Evolutionary conservation across 2,329 filamentous ascomycete genomes (phyloP).

Genomic region (Fusarium sororula): DNA sequence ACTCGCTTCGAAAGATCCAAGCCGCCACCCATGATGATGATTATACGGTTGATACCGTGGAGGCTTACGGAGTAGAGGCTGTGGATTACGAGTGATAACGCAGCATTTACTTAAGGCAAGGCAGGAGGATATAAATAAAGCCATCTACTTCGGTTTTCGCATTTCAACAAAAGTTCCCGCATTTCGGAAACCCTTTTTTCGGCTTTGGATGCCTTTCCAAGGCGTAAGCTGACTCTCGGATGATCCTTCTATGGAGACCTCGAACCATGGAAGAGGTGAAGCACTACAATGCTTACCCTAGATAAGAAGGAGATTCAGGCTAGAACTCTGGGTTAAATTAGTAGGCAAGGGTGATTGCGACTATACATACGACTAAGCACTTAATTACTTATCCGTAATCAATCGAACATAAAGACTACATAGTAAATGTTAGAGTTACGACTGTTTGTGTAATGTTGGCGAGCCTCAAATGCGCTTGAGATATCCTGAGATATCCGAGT

Average conservation of each 20-base stretch:
- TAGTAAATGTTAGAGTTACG: accelerated
- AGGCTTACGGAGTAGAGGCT: no score
- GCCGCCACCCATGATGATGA: not conserved
- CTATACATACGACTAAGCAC: accelerated
- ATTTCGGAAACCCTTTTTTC: conserved; percentile 1
- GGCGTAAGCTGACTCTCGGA: not conserved
- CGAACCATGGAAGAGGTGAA: not conserved
- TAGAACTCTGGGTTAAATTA: not conserved
- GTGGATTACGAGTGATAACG: not conserved
- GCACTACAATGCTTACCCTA: not conserved
- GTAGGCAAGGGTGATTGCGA: accelerated
- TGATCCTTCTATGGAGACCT: not conserved
- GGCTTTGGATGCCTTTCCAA: not conserved
- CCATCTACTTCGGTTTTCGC: not conserved
- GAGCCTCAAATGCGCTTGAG: accelerated
- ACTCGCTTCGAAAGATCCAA: not conserved
- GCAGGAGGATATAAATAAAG: not conserved
- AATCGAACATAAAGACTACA: no score
- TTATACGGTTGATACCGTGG: no score
- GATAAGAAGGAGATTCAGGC: not conserved
- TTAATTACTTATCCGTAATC: accelerated
- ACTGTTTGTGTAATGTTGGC: accelerated
- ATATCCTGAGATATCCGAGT: no score
- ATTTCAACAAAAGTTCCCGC: not conserved
- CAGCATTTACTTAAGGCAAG: accelerated